Conservation (phyloP, 1,284 basidiomycete genomes). For the Ganoderma resinaceum region DNA sequence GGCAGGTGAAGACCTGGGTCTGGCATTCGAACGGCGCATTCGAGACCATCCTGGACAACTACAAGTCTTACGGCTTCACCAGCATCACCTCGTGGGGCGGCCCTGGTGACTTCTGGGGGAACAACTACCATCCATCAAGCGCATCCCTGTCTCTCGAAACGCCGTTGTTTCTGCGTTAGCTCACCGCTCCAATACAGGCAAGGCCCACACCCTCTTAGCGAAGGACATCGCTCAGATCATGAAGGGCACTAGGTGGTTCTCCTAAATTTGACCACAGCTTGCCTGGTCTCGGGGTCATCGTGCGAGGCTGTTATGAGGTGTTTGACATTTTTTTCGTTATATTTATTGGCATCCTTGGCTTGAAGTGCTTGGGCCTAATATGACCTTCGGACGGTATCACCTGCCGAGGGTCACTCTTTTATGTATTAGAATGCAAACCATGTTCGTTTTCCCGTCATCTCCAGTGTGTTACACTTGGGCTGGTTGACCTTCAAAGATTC, state of each 20-base stretch:
- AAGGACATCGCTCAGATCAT: conserved; percentile 30
- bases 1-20: conserved; percentile 54
- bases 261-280: not conserved
- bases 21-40: conserved; percentile 62
- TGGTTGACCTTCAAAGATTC: too few relatives aligned
- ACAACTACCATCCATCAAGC: conserved; percentile 29
- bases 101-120: conserved; percentile 60
- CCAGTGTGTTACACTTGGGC: not conserved
- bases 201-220: conserved; percentile 38
- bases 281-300: not conserved
- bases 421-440: not conserved
- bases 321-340: not conserved
- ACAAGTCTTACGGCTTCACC: conserved; percentile 57
- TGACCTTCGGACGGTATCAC: not conserved
- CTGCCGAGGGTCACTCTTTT: not conserved
- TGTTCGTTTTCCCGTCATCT: not conserved
- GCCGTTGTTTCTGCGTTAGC: not conserved
- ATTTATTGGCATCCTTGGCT: not conserved
- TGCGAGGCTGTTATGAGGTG: not conserved
- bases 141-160: not conserved
- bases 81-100: conserved; percentile 57
- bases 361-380: not conserved
- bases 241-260: not conserved
- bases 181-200: conserved; percentile 15
- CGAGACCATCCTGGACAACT: conserved; percentile 54